Conservation (phyloP, 176 grass and related monocot genomes). For the Hsuehochloa calcarea region DNA sequence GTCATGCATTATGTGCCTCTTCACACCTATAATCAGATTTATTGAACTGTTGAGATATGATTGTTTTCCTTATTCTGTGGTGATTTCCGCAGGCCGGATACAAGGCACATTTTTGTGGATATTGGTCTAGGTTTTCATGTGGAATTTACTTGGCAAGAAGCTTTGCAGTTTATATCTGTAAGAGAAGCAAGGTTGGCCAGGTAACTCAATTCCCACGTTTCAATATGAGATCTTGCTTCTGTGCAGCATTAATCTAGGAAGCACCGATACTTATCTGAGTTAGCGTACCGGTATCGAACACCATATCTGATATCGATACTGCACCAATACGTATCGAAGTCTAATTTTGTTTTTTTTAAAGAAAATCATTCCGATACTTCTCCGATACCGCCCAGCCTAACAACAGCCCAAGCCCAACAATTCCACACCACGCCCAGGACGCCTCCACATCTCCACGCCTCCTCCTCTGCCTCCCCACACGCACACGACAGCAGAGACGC, state of each 20-base stretch:
- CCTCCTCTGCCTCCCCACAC: no score
- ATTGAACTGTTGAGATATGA: background rate
- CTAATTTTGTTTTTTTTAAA: no score
- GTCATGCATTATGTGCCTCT: background rate
- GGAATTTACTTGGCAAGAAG: slow-evolving; percentile 92
- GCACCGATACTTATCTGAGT: no score
- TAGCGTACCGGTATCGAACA: no score
- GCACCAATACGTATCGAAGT: no score
- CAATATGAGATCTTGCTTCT: background rate
- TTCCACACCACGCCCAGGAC: no score
- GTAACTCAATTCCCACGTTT: slow-evolving; percentile 33
- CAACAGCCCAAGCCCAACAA: no score
- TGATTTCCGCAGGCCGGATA: slow-evolving; percentile 57
- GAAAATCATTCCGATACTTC: no score
- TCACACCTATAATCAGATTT: background rate
- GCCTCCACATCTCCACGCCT: no score
- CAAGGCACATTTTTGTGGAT: slow-evolving; percentile 84
- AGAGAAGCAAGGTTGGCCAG: slow-evolving; percentile 67
- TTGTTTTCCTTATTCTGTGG: background rate
- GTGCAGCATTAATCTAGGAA: background rate
- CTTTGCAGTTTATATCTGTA: slow-evolving; percentile 84
- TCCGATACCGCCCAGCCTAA: no score
- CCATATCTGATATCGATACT: no score
- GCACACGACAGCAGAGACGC: no score
- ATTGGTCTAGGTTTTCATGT: slow-evolving; percentile 94